Evolutionary conservation across 108 stramenopile genomes (phyloP), one percentile per base, ranked within the genome.

Genomic region (Mediolabrus comicus): DNA sequence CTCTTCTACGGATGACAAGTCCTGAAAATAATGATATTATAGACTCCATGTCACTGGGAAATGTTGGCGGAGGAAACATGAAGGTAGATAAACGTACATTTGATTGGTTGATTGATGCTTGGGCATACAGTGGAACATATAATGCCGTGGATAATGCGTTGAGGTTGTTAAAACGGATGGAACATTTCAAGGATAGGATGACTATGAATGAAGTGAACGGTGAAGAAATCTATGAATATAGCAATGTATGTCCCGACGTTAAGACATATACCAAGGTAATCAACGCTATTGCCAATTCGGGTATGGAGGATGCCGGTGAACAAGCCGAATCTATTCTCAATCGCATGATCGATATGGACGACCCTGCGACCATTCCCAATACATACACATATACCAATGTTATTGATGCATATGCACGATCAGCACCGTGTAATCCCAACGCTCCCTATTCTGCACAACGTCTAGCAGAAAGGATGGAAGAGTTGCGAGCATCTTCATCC

Each of bases 221-320:
- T 8, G 41, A 41, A 27, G 14, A 14, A 5, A 10, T 29, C 13
- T 27, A 41, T 14, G 14, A 57, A 12, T n/a, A 24, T n/a, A n/a
- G n/a, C 36, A 57, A 57, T 27, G 38, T 87, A 4, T 57, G 56
- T 32, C 89, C 85, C 3, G 83, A 86, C 67, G 84, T 83, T n/a
- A 73, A 83, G 57, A 84, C 71, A 12, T 90, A 90, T 36, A 90
- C 86, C 24, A 87, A 87, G 59, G 83, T 83, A 0, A 87, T 90
- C 65, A 87, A 86, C 58, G 84, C 83, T 11, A 74, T 89, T 39
- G 59, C 84, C 36, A 79, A 76, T 8, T 86, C 88, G 10, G 74
- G 74, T 11, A 30, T 55, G 12, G 30, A 49, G 0, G 77, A 79
- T 69, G 79, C 86, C 11, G 88, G 85, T 24, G 73, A 80, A n/a